A percentile compares a stretch with the other conserved stretches of the same genome.
Evolutionary conservation across 2,329 filamentous ascomycete species (phyloP).

Genomic region (Epichloe coenophiala): DNA sequence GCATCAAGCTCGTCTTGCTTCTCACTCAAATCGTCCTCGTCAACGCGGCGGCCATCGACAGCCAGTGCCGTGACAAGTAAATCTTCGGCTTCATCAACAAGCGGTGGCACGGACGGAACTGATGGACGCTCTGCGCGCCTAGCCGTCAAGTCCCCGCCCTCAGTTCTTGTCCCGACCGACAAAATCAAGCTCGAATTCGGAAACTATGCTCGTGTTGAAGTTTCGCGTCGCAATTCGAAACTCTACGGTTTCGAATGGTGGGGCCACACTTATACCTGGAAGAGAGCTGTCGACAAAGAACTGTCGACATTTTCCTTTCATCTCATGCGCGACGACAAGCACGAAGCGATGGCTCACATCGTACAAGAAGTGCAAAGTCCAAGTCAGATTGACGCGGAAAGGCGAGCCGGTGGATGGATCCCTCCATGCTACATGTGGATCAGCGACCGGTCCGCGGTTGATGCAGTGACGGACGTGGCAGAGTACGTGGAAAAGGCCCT

Average conservation of each 20-base stretch:
- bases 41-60: slow-evolving; percentile 9
- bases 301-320: slow-evolving; percentile 62
- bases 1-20: slow-evolving; percentile 5
- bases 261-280: slow-evolving; percentile 78
- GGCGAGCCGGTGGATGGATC: slow-evolving; percentile 73
- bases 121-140: background rate
- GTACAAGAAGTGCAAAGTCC: slow-evolving; percentile 65
- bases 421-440: slow-evolving; percentile 87
- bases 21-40: slow-evolving; percentile 9
- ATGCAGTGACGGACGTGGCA: slow-evolving; percentile 63
- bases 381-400: slow-evolving; percentile 57
- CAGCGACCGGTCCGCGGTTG: slow-evolving; percentile 56
- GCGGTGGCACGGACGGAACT: background rate
- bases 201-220: slow-evolving; percentile 87
- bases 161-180: slow-evolving; percentile 47
- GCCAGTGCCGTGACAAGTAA: slow-evolving; percentile 9
- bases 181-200: slow-evolving; percentile 86
- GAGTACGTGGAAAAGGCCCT: slow-evolving; percentile 46
- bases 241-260: slow-evolving; percentile 91
- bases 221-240: slow-evolving; percentile 58
- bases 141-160: slow-evolving; percentile 12
- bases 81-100: background rate
- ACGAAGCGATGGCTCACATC: slow-evolving; percentile 62
- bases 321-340: slow-evolving; percentile 52
- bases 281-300: slow-evolving; percentile 58